phyloP scores from a whole-genome alignment of 495 filamentous ascomycete genomes.

The Penicillium taxi region DNA sequence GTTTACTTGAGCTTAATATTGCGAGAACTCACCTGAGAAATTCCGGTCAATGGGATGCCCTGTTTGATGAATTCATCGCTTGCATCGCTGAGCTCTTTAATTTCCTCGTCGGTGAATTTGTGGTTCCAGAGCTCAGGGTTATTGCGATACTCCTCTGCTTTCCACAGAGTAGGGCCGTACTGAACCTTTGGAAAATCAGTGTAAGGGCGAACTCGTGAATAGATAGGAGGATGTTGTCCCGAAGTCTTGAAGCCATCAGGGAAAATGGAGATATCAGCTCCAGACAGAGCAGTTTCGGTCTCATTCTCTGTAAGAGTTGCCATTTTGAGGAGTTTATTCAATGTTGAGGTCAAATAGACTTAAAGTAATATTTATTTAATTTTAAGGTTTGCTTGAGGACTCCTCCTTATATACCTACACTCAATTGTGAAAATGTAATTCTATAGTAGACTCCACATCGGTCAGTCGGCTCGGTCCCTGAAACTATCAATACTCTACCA shows the following conservation, averaged over 20 bases:
- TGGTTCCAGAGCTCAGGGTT: slow-evolving; percentile 73
- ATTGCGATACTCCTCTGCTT: slow-evolving; percentile 58
- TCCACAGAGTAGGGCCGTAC: slow-evolving; percentile 71
- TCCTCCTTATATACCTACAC: slow-evolving; percentile 10
- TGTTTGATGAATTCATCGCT: slow-evolving; percentile 61
- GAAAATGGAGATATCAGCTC: slow-evolving; percentile 28
- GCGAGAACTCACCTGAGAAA: slow-evolving; percentile 50
- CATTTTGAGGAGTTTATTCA: slow-evolving; percentile 6
- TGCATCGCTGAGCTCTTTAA: slow-evolving; percentile 57
- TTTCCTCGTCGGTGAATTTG: slow-evolving; percentile 55
- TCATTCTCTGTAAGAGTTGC: slow-evolving; percentile 11
- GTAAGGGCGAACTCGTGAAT: slow-evolving; percentile 58
- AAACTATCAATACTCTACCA: background rate
- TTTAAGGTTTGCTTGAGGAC: background rate
- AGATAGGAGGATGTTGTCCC: slow-evolving; percentile 72
- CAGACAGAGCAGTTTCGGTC: slow-evolving; percentile 1
- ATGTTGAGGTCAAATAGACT: background rate
- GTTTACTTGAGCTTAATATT: no score
- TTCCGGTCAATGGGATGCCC: slow-evolving; percentile 60
- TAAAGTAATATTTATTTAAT: background rate
- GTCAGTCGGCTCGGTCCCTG: slow-evolving; percentile 12
- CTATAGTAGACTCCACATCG: slow-evolving; percentile 4
- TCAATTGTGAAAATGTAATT: background rate
- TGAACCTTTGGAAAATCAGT: slow-evolving; percentile 66
- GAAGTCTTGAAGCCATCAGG: slow-evolving; percentile 59